A percentile compares a stretch with the other conserved stretches of the same genome.
Evolutionary conservation across 2,329 filamentous ascomycete genomes (phyloP).

Genomic region (Fusarium sp.): DNA sequence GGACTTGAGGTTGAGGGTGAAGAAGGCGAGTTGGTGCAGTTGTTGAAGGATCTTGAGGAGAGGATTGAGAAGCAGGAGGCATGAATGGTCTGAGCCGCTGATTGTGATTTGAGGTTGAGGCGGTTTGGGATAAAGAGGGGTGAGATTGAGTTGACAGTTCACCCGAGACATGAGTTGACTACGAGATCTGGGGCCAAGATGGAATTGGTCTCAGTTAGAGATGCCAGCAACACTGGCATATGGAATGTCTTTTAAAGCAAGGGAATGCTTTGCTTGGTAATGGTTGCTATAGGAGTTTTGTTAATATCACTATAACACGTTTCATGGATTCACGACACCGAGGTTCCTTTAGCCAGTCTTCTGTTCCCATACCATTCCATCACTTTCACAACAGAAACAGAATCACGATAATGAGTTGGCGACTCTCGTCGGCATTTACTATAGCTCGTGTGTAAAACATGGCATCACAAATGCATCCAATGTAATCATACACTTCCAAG

Average conservation of each 20-base stretch:
- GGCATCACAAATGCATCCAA: constrained; percentile 22
- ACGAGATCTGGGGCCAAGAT: background rate
- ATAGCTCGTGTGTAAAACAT: constrained; percentile 16
- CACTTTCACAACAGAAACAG: background rate
- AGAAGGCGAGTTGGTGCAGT: constrained; percentile 68
- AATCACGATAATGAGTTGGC: background rate
- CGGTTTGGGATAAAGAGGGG: background rate
- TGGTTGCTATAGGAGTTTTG: constrained; percentile 18
- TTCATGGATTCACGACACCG: background rate
- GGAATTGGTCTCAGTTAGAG: constrained; percentile 2
- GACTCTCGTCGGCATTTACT: constrained; percentile 14
- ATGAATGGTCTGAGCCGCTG: background rate
- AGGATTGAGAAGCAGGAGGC: constrained; percentile 53
- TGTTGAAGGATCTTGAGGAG: constrained; percentile 70
- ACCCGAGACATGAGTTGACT: constrained; percentile 16
- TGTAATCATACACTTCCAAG: constrained; percentile 22
- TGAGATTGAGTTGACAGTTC: background rate
- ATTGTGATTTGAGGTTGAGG: background rate
- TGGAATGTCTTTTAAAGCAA: constrained; percentile 16
- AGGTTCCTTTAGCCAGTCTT: background rate
- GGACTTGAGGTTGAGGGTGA: constrained; percentile 85
- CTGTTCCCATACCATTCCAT: background rate
- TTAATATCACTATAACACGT: constrained; percentile 6
- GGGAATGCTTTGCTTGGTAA: constrained; percentile 8
- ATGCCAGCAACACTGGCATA: constrained; percentile 13